Evolutionary conservation across 1,284 basidiomycete genomes (phyloP), one percentile per base, ranked within the genome.

Genomic region (Cystobasidiaceae sp.): DNA sequence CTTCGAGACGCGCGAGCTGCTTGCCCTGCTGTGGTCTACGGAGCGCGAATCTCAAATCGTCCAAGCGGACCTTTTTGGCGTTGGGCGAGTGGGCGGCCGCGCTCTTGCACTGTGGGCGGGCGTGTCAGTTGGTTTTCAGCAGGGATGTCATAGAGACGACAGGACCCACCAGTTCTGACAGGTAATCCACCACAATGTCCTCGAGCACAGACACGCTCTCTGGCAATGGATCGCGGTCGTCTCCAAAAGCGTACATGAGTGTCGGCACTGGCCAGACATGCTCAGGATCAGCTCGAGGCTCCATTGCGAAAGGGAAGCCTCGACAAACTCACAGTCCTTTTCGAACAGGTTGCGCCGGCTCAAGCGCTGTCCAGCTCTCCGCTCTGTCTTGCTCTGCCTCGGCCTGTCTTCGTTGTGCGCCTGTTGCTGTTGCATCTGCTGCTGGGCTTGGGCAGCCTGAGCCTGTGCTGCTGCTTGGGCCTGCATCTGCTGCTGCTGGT

Each of bases 171-270:
- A 96, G 82, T 72, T 94, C 91, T 33, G 86, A 85, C 70, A 96
- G 89, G 72, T 91, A 93, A 75, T 93, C 90, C 48, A 93, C 84
- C 43, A 93, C 79, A 69, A 96, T 92, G 75, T 94, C 92, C 75
- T 96, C 92, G 86, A 96, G 89, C 30, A 96, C 87, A 72, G 85
- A 86, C 30, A 93, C 87, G 0, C 88, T 87, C 71, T 94, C 92
- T 49, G 84, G 86, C 7, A 88, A 85, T 0, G 91, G 89, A 70
- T 90, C 88, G 19, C 88, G 83, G 73, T 90, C 89, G 74, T 96
- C 92, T 19, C 92, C 92, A 75, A 93, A 96, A n/a, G 89, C 90
- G 73, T 92, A 94, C 91, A 94, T 93, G 58, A 94, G 80, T 65
- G 84, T 87, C 69, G 87, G 85, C 66, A 94, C 90, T 93, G 69